phyloP scores from a whole-genome alignment of 345 rosid species.

The Camelina laxa region DNA sequence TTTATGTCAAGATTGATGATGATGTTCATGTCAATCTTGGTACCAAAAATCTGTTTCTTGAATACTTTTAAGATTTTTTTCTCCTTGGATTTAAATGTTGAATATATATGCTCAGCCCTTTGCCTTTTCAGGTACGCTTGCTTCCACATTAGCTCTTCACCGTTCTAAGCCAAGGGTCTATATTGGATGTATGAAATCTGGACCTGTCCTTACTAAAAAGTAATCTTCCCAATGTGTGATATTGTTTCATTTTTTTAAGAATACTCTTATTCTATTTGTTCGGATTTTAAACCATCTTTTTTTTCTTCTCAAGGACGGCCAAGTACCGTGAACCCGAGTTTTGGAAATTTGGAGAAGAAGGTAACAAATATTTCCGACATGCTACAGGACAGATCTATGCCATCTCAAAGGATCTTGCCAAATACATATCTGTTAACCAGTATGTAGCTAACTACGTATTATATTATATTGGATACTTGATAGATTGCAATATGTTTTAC shows the following conservation, averaged over 20 bases:
- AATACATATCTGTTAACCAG: constrained; percentile 85
- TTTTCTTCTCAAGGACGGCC: constrained; percentile 56
- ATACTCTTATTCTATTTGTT: not conserved
- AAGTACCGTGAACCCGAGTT: constrained; percentile 95
- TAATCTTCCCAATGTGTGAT: constrained; percentile 43
- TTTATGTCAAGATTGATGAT: constrained; percentile 94
- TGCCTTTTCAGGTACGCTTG: constrained; percentile 63
- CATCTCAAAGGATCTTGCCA: constrained; percentile 90
- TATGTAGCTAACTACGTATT: constrained; percentile 46
- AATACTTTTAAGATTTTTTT: not conserved
- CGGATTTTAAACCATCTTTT: not conserved
- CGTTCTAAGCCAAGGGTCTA: constrained; percentile 89
- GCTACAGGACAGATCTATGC: constrained; percentile 99
- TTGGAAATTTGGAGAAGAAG: constrained; percentile 98
- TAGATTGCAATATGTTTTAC: not conserved
- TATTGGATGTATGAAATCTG: constrained; percentile 98
- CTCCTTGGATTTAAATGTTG: constrained; percentile 4
- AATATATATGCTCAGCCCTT: constrained; percentile 5
- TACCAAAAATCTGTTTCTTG: constrained; percentile 40
- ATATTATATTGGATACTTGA: constrained; percentile 13
- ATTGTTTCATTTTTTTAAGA: not conserved
- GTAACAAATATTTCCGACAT: constrained; percentile 93
- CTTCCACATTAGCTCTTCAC: constrained; percentile 78
- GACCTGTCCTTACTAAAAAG: constrained; percentile 93
- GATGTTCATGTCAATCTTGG: constrained; percentile 98